Evolutionary conservation across 179 eudicot genomes (phyloP), one percentile per base, ranked within the genome.

Genomic region (Silene noctiflora): DNA sequence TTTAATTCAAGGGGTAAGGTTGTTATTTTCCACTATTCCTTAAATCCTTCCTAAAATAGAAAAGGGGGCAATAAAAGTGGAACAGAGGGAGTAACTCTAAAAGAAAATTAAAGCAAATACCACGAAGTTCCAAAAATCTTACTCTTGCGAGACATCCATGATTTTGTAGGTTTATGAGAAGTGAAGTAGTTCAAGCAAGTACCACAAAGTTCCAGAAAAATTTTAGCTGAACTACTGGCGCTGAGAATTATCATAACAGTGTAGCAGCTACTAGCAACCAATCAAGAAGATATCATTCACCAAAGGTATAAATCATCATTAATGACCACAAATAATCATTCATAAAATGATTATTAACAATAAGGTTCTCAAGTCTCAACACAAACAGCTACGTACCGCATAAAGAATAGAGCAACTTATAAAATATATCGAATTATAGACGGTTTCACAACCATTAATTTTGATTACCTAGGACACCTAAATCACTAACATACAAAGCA

Each of bases 121-220:
- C 39, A 33, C 39, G 7, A 33, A 33, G 39, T 33, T 33, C 39
- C 39, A 33, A 33, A 33, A 33, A 33, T 33, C 6, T 29, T 29
- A 12, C 46, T 7, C 11, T 44, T 68, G 10, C 6, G 19, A 1
- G 4, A 44, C 29, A 39, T 21, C 55, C 29, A 19, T 9, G 72
- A 68, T 48, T 19, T 42, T 68, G 31, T 46, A 69, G 72, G 22
- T 69, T 17, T 46, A 12, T 46, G 29, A 22, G 12, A 46, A 17
- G 59, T 16, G 20, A 46, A 20, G 73, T 8, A 69, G 73, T 58
- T 69, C 59, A 69, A 69, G 58, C 58, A 42, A 69, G 35, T 68
- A 68, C 27, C 53, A 39, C 73, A 69, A 6, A 22, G 60, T 11
- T 20, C 59, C 22, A 44, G 21, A 21, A 42, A 42, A 3, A 22